These are phyloP conservation scores for Aquilaria sinensis DNA, from an alignment of 345 rosid genomes.

Conservation along the genomic window DNA sequence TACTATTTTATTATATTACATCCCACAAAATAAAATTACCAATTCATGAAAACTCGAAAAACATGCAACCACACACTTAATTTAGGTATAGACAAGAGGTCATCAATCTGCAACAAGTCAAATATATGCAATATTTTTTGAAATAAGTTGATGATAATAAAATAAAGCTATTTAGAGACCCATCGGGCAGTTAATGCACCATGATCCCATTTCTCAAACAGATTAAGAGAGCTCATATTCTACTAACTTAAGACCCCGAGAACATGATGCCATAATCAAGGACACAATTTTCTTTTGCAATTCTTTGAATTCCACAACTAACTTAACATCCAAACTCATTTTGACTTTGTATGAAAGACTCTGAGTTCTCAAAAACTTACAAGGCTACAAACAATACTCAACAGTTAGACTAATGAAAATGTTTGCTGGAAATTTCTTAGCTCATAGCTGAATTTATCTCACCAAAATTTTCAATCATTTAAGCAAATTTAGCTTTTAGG, in stretches of 20 bases:
- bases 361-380: not conserved
- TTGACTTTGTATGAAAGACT: constrained; percentile 36
- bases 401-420: not conserved
- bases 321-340: constrained; percentile 52
- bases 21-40: no score
- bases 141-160: no score
- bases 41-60: no score
- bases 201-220: constrained; percentile 1
- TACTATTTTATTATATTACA: no score
- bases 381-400: not conserved
- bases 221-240: constrained; percentile 35
- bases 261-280: constrained; percentile 65
- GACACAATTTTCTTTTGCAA: constrained; percentile 59
- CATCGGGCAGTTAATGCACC: constrained; percentile 1
- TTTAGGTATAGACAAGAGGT: no score
- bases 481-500: constrained; percentile 45
- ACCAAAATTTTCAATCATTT: constrained; percentile 62
- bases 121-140: no score
- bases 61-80: no score
- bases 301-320: constrained; percentile 50
- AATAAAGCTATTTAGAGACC: no score
- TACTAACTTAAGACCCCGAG: constrained; percentile 47
- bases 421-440: constrained; percentile 21
- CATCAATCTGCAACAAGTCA: no score
- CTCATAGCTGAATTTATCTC: constrained; percentile 33